A percentile compares a stretch with the other conserved stretches of the same genome.
These are phyloP conservation scores for Solanum aculeatissimum DNA, from an alignment of 305 asterid species.

Conservation along the genomic window DNA sequence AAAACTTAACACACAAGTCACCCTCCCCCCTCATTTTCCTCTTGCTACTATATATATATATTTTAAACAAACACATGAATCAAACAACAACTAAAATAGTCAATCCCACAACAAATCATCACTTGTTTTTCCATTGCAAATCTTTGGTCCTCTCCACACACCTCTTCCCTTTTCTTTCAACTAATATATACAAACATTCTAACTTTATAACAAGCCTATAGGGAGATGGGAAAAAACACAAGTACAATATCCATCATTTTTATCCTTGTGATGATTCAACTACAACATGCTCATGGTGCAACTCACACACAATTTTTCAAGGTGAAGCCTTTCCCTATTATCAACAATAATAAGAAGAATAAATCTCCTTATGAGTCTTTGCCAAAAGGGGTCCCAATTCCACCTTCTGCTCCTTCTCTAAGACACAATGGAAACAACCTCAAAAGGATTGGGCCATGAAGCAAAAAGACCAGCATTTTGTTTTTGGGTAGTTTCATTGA, in stretches of 20 bases:
- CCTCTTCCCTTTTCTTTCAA: neutral
- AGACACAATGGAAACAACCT: conserved; percentile 39
- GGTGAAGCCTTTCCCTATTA: conserved; percentile 13
- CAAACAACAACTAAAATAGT: neutral
- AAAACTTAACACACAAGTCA: neutral
- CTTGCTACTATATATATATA: neutral
- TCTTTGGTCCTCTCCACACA: neutral
- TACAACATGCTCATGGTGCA: conserved; percentile 4
- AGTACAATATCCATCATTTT: neutral
- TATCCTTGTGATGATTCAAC: neutral
- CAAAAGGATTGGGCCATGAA: neutral
- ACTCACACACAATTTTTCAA: conserved; percentile 37
- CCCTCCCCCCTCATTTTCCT: neutral
- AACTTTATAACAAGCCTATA: too few species aligned
- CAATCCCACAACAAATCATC: neutral
- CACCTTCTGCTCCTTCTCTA: conserved; percentile 66
- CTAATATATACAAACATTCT: neutral
- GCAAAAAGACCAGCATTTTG: neutral
- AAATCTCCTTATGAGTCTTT: conserved; percentile 21
- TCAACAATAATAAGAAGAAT: neutral
- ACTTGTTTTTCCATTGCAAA: neutral
- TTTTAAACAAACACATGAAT: neutral
- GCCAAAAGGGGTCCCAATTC: conserved; percentile 62
- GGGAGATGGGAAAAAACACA: too few species aligned
- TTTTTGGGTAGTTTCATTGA: neutral